Base-by-base conservation (phyloP, 2,329 filamentous ascomycete genomes). In the Xylariaceae sp. region DNA sequence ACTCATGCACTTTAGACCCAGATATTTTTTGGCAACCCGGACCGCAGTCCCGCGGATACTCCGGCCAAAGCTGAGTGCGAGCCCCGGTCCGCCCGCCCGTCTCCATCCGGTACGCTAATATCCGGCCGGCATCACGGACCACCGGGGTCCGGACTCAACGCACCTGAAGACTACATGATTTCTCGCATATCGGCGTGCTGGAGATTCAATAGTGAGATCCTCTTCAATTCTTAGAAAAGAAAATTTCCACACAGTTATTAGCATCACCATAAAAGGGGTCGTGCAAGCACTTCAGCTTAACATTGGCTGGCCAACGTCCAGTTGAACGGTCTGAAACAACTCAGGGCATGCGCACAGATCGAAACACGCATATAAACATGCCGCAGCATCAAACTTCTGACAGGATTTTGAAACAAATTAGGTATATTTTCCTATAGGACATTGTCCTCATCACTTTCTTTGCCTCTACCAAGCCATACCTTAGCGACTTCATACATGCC, bases 401-500 rank as follows among this genome's bases (percentile, higher is more conserved):
- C 23, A 30, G 23, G 23, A 30, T 1, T 30, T 30, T 30, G 23
- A 30, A 30, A 30, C 23, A 6, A 23, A 30, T 30, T 30, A 30
- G 23, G 23, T 30, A 13, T 42, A 13, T 42, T 34, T 48, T 34
- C 56, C 63, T 59, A 66, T 39, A 61, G 61, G 42, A 65, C 62
- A 34, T 55, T 55, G 7, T 64, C 53, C 10, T 72, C 78, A 13
- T 79, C 76, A 52, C 79, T 76, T 48, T 65, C 74, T 63, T 78
- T 81, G 56, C 74, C 71, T 51, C 72, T 68, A 53, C 75, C 77
- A 63, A 88, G 72, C 78, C 84, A 90, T 45, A 83, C 77, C 69
- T 90, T 86, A 8, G 89, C 88, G 64, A 86, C 87, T 73, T 96
- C 92, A 74, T 96, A 96, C 49, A 89, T 88, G 23, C 90, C 90